These are phyloP conservation scores for Alternaria brassicae DNA, from an alignment of 2,329 filamentous ascomycete species.

Conservation along the genomic window DNA sequence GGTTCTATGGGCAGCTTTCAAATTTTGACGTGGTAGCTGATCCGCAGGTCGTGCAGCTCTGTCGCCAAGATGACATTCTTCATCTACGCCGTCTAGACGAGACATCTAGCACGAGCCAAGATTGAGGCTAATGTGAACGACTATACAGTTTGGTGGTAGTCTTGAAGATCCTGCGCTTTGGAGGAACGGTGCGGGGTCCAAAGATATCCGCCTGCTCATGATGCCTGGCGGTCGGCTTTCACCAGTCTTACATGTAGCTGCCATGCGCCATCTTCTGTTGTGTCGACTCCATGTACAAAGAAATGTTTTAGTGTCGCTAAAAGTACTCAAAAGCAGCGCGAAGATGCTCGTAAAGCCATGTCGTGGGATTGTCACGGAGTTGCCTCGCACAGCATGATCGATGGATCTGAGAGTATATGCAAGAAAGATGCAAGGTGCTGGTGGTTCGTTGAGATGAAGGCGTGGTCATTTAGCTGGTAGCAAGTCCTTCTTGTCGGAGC, in stretches of 20 bases:
- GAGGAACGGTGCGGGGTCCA: background rate
- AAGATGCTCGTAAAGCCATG: background rate
- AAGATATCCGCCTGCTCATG: background rate
- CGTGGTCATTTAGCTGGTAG: slow-evolving; percentile 34
- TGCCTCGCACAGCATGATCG: background rate
- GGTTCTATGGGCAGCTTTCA: background rate
- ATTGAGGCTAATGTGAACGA: slow-evolving; percentile 15
- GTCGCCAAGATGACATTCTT: slow-evolving; percentile 16
- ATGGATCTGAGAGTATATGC: background rate
- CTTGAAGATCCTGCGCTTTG: background rate
- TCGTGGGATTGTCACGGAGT: background rate
- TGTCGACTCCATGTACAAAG: background rate
- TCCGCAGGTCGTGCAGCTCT: background rate
- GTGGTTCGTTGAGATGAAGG: background rate
- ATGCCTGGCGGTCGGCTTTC: background rate
- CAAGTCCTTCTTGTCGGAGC: slow-evolving; percentile 23
- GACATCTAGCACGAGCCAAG: slow-evolving; percentile 5
- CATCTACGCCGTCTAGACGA: slow-evolving; percentile 12
- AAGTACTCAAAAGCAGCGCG: background rate
- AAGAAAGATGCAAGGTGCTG: background rate
- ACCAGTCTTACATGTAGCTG: background rate
- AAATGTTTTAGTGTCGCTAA: background rate
- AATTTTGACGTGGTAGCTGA: background rate
- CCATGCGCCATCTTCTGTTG: background rate
- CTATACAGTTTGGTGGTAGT: background rate